Conservation (phyloP, 805 yeast species). For the Jamesozyma lodderae region DNA sequence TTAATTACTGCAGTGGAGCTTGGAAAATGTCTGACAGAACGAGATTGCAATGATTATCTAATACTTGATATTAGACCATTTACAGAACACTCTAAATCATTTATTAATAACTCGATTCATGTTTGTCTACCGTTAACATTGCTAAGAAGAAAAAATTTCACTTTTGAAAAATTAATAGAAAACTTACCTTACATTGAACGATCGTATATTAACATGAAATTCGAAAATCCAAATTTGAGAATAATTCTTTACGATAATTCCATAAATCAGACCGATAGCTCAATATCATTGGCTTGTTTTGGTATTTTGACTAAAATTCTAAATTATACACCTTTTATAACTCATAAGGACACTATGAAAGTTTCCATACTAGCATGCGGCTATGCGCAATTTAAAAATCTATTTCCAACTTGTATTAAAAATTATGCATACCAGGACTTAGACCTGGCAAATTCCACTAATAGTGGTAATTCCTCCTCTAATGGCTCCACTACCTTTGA, state of each 20-base stretch:
- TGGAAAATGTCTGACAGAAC: constrained; percentile 8
- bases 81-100: constrained; percentile 55
- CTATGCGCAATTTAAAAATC: constrained; percentile 11
- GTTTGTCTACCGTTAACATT: constrained; percentile 87
- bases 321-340: constrained; percentile 6
- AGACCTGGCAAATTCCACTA: no score
- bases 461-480: not conserved
- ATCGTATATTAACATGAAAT: constrained; percentile 4
- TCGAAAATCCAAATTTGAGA: constrained; percentile 10
- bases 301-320: constrained; percentile 23
- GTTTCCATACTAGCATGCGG: constrained; percentile 20
- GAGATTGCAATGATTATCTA: constrained; percentile 7
- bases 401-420: constrained; percentile 11
- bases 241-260: constrained; percentile 23
- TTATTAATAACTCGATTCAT: constrained; percentile 55
- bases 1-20: constrained; percentile 17
- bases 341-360: not conserved
- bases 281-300: constrained; percentile 21
- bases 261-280: constrained; percentile 15
- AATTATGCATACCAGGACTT: not conserved
- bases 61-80: constrained; percentile 66
- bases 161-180: constrained; percentile 50
- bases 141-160: constrained; percentile 64
- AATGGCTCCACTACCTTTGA: not conserved
- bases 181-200: constrained; percentile 48